Base-by-base conservation (phyloP, 352 stramenopile genomes). In the Pythium aquatile region DNA sequence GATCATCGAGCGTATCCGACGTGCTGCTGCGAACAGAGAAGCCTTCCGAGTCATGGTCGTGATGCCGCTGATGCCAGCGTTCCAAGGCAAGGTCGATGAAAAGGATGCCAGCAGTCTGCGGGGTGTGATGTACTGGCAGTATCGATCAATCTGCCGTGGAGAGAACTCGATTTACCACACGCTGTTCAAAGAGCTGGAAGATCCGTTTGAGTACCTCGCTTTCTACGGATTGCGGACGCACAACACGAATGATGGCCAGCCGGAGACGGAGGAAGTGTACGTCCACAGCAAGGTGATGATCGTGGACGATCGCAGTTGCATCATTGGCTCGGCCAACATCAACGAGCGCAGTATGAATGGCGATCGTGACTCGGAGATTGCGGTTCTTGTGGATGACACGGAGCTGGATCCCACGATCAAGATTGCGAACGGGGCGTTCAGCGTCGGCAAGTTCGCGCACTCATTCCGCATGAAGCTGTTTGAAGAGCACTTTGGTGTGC, bases 231-330 rank as follows among this genome's bases (percentile, higher is more conserved):
- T 96, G 35, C 83, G 85, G 17, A 91, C 80, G 11, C 81, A 94
- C 56, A 78, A 57, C 20, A 72, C 66, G 8, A 67, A 78, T 9
- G 61, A 73, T 53, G 69, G 63, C 9, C 61, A 80, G 29, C 76
- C 83, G 0, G 72, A 81, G 55, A 93, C 86, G 0, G 86, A 95
- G 58, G 75, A 93, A 58, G 75, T 96, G 2, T 96, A 96, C 65
- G 83, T 97, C 24, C 91, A 98, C 75, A 95, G 79, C 63, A 98
- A 97, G 71, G 69, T 96, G 61, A 97, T 96, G 85, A 93, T 96
- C 52, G 87, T 93, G 11, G 87, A 96, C 66, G 87, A 96, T 49
- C 74, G 82, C 35, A 71, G 61, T 53, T 85, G 71, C 53, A 94
- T 96, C 71, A 92, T 96, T 32, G 87, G 87, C 11, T 91, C 81